These are phyloP conservation scores for Pseudogymnoascus sp. DNA, from an alignment of 2,329 filamentous ascomycete genomes.

Conservation along the genomic window DNA sequence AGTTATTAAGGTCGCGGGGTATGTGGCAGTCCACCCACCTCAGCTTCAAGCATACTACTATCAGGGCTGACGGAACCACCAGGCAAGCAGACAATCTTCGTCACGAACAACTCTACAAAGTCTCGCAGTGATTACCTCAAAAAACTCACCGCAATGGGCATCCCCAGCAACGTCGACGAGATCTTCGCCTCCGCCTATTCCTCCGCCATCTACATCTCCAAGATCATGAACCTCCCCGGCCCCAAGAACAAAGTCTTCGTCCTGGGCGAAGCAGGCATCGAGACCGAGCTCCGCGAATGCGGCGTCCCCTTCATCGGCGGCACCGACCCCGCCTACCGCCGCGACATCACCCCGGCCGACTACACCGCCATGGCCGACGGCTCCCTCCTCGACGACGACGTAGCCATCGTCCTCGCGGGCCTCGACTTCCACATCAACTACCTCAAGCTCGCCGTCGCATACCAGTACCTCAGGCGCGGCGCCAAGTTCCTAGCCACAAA, in stretches of 20 bases:
- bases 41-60: not conserved
- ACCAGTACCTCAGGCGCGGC: slow-evolving; percentile 75
- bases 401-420: slow-evolving; percentile 81
- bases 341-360: slow-evolving; percentile 73
- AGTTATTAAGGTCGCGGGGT: slow-evolving; percentile 77
- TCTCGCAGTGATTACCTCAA: slow-evolving; percentile 86
- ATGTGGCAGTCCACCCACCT: slow-evolving; percentile 17
- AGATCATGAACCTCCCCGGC: slow-evolving; percentile 71
- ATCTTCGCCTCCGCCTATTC: slow-evolving; percentile 96
- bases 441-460: slow-evolving; percentile 75
- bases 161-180: slow-evolving; percentile 74
- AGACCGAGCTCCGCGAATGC: slow-evolving; percentile 76
- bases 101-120: slow-evolving; percentile 98
- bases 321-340: slow-evolving; percentile 68
- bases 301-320: slow-evolving; percentile 75
- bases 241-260: slow-evolving; percentile 91
- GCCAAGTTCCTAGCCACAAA: slow-evolving; percentile 91
- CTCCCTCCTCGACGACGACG: slow-evolving; percentile 71
- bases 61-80: slow-evolving; percentile 10
- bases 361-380: slow-evolving; percentile 70
- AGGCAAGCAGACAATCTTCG: slow-evolving; percentile 92
- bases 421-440: slow-evolving; percentile 96
- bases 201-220: slow-evolving; percentile 87
- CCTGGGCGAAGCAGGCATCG: slow-evolving; percentile 83
- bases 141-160: slow-evolving; percentile 76